These are phyloP conservation scores for Sarcocystis neurona DNA, from an alignment of 169 alveolate species.

Conservation along the genomic window DNA sequence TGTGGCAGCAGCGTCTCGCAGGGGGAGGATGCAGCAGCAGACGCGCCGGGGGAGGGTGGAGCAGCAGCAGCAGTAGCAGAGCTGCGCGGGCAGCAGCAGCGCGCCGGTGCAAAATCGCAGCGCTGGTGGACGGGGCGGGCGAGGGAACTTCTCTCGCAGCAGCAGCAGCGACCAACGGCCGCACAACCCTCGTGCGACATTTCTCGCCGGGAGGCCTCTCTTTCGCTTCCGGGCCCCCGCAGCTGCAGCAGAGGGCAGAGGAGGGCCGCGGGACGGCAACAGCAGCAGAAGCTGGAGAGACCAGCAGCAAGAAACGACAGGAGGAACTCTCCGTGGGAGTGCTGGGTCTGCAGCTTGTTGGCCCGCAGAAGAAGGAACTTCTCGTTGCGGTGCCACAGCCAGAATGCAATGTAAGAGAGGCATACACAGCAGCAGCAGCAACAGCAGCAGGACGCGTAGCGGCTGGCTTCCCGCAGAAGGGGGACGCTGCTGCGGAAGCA, in stretches of 20 bases:
- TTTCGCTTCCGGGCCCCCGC: background rate
- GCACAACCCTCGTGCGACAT: background rate
- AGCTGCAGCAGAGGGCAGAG: background rate
- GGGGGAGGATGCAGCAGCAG: background rate
- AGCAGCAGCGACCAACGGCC: conserved; percentile 15
- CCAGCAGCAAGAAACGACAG: no score
- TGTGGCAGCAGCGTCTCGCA: conserved; percentile 49
- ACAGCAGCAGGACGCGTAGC: no score
- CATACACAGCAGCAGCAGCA: no score
- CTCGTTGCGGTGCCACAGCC: background rate
- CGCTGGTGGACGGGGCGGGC: no score
- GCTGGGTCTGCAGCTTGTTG: conserved; percentile 19
- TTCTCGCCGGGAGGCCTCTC: background rate
- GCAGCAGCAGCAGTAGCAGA: conserved; percentile 15
- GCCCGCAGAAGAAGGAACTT: conserved; percentile 22
- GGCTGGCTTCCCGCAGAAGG: no score
- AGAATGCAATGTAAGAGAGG: background rate
- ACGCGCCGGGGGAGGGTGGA: background rate
- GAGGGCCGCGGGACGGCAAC: conserved; percentile 2
- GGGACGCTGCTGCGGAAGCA: no score
- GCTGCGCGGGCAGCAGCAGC: conserved; percentile 16
- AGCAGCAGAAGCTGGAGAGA: background rate
- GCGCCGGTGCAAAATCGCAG: conserved; percentile 9
- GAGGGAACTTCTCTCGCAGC: background rate
- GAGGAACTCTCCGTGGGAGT: no score